A percentile compares a stretch with the other conserved stretches of the same genome.
phyloP scores from a whole-genome alignment of 345 rosid genomes.

The Excoecaria agallocha region DNA sequence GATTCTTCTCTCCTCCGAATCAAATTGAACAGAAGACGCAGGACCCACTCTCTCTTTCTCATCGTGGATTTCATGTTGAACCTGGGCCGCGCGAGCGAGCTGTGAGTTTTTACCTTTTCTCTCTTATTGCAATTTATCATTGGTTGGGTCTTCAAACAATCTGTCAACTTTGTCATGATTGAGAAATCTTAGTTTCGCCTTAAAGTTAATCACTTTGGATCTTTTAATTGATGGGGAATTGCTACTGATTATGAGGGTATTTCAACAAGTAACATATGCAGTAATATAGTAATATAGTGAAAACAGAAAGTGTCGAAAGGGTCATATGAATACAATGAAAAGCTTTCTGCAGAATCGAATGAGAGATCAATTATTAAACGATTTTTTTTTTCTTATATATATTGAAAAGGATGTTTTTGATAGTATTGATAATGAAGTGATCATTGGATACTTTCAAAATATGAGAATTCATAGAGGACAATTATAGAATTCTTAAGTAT shows the following conservation, averaged over 20 bases:
- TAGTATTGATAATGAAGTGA: too few species aligned
- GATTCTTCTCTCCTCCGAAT: not conserved
- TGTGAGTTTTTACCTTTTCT: constrained; percentile 38
- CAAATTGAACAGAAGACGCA: constrained; percentile 36
- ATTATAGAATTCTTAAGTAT: too few species aligned
- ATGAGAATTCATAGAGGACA: too few species aligned
- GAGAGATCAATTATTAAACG: too few species aligned
- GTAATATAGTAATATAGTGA: not conserved
- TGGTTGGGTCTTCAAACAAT: not conserved
- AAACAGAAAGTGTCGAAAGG: too few species aligned
- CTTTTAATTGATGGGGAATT: not conserved
- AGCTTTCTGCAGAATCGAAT: too few species aligned
- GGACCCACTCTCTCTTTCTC: constrained; percentile 39
- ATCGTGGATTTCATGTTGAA: constrained; percentile 71
- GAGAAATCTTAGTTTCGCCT: not conserved
- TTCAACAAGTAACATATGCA: not conserved
- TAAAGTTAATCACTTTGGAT: not conserved
- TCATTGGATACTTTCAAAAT: too few species aligned
- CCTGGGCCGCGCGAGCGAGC: constrained; percentile 89
- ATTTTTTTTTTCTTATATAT: too few species aligned
- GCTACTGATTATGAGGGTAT: too few species aligned
- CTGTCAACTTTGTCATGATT: not conserved
- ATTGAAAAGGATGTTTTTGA: too few species aligned
- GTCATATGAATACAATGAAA: too few species aligned
- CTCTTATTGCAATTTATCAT: not conserved